Evolutionary conservation across 2,329 filamentous ascomycete species (phyloP), one percentile per base, ranked within the genome.

Genomic region (Penicillium hesseltinei): DNA sequence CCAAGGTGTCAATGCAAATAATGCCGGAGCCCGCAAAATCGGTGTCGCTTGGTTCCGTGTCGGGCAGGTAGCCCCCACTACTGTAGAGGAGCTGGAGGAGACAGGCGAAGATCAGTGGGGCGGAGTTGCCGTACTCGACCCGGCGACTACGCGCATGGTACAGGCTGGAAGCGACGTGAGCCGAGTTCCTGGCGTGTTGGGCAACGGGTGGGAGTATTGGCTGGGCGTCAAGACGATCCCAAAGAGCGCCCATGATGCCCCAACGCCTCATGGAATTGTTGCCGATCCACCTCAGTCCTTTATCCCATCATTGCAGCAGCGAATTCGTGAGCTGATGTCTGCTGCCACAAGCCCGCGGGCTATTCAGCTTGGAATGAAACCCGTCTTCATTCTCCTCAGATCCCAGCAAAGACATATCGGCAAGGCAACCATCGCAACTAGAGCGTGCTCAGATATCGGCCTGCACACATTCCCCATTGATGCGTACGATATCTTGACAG

Each of bases 341-440:
- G 92, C 93, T 3, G 91, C 93, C 1, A 96, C 92, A 1, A 97
- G 92, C 68, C 86, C 89, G 55, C 84, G 92, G 55, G 93, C 94
- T 1, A 87, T 96, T 44, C 90, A 93, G 67, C 80, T 97, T 3
- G 88, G 89, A 43, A 88, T 97, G 77, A 92, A 93, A 2, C 91
- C 94, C 0, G 82, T 97, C 17, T 91, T 92, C 1, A 88, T 99
- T 36, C 81, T 99, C 3, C 79, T 99, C 7, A 90, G 90, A 1
- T 97, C 94, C 1, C 95, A 91, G 2, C 94, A 99, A 74, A 86
- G 94, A 44, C 90, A 91, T 59, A 96, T 97, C 65, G 94, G 94
- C 49, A 99, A 99, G 73, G 82, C 90, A n/a, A 89, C 88, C 3
- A 77, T 92, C 23, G 91, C 91, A 0, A 82, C 80, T 1, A 84